Conservation (phyloP, 805 yeast genomes). For the Ogataea neopini region DNA sequence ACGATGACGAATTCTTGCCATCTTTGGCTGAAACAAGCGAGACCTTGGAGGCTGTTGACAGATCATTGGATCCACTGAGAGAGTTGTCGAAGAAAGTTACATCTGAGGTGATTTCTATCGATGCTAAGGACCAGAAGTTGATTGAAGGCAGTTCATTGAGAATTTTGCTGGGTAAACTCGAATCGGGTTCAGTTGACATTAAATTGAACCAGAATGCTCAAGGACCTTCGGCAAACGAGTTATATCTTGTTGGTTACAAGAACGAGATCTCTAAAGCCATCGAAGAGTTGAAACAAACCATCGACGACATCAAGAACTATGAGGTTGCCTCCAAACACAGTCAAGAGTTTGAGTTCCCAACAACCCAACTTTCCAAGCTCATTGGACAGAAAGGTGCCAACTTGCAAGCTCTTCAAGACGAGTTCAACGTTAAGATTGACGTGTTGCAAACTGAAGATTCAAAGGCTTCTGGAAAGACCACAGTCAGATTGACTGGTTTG, state of each 20-base stretch:
- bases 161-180: conserved; percentile 34
- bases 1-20: conserved; percentile 73
- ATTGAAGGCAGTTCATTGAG: conserved; percentile 61
- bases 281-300: conserved; percentile 51
- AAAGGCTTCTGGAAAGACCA: conserved; percentile 41
- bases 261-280: conserved; percentile 57
- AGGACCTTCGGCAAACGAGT: conserved; percentile 46
- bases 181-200: conserved; percentile 40
- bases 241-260: conserved; percentile 70
- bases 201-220: conserved; percentile 48
- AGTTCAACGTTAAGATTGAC: conserved; percentile 75
- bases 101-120: conserved; percentile 51
- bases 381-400: conserved; percentile 89
- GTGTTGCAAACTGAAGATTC: conserved; percentile 55
- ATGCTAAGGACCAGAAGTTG: conserved; percentile 55
- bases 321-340: conserved; percentile 42
- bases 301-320: conserved; percentile 47
- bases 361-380: conserved; percentile 67
- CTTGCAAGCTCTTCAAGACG: conserved; percentile 65
- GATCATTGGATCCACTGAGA: conserved; percentile 58
- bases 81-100: conserved; percentile 55
- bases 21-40: conserved; percentile 57
- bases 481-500: conserved; percentile 70
- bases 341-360: conserved; percentile 61
- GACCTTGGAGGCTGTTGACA: conserved; percentile 55